Percentiles rank a stretch among this genome's conserved stretches.
These are phyloP conservation scores for Colletotrichum coccodes DNA, from an alignment of 2,329 filamentous ascomycete species.

Conservation along the genomic window DNA sequence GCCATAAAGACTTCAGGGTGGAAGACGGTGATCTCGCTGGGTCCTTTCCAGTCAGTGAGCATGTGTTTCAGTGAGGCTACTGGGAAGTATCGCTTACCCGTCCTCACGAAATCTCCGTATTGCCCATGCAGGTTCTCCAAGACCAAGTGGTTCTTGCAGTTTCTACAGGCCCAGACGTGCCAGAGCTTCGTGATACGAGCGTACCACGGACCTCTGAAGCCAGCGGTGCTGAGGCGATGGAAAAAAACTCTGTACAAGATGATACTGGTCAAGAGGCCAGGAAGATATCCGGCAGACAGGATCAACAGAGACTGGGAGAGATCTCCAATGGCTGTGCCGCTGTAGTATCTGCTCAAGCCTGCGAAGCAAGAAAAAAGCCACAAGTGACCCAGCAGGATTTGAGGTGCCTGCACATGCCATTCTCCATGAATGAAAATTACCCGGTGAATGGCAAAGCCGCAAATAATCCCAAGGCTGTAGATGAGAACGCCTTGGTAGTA, in stretches of 20 bases:
- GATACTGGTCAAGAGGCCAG: slow-evolving; percentile 42
- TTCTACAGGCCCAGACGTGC: slow-evolving; percentile 40
- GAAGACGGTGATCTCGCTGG: slow-evolving; percentile 38
- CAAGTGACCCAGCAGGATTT: slow-evolving; percentile 32
- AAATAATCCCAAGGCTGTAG: slow-evolving; percentile 11
- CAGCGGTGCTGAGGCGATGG: slow-evolving; percentile 45
- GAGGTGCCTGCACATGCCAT: slow-evolving; percentile 38
- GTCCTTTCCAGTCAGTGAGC: slow-evolving; percentile 25
- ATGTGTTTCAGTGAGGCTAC: not conserved
- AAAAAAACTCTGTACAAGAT: slow-evolving; percentile 50
- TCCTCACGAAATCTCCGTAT: slow-evolving; percentile 41
- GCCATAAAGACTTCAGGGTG: slow-evolving; percentile 38
- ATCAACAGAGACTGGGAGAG: slow-evolving; percentile 4
- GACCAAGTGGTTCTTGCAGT: slow-evolving; percentile 37
- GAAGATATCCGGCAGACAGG: slow-evolving; percentile 30
- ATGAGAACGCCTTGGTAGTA: not conserved
- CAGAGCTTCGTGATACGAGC: slow-evolving; percentile 50
- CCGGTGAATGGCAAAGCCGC: slow-evolving; percentile 30
- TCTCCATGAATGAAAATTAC: slow-evolving; percentile 38
- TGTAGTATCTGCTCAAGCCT: slow-evolving; percentile 20
- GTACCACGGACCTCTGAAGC: slow-evolving; percentile 49
- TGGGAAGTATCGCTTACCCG: slow-evolving; percentile 24
- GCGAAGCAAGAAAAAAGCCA: slow-evolving; percentile 21
- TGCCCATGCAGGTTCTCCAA: slow-evolving; percentile 35
- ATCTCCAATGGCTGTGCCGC: slow-evolving; percentile 4